Evolutionary conservation across 2,329 filamentous ascomycete genomes (phyloP).

Genomic region (Aureobasidium pullulans): DNA sequence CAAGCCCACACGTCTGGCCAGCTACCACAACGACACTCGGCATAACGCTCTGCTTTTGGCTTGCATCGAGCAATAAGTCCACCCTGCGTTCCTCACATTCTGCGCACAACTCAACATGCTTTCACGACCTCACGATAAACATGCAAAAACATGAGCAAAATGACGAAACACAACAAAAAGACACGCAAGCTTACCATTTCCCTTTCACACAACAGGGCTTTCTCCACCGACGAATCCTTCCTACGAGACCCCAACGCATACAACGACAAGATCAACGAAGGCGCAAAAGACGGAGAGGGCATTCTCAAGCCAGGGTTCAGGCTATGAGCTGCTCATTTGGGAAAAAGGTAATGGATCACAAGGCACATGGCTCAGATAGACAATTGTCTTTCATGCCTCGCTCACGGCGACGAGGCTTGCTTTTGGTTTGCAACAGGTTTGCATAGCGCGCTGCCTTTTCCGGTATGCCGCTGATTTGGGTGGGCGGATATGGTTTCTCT

Average conservation of each 20-base stretch:
- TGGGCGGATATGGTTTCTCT: neutral
- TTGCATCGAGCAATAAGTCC: constrained; percentile 6
- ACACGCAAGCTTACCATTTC: constrained; percentile 13
- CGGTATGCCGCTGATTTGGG: neutral
- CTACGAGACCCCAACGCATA: constrained; percentile 32
- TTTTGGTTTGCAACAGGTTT: neutral
- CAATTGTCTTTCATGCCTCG: no score
- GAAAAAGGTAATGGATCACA: neutral
- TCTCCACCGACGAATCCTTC: constrained; percentile 54
- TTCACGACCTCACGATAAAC: neutral
- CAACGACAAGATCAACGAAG: constrained; percentile 24
- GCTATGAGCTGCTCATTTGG: neutral
- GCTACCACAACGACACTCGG: neutral
- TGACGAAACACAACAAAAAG: constrained; percentile 2
- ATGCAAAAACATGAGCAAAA: constrained; percentile 8
- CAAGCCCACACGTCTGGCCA: constrained; percentile 7
- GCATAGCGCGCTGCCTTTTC: neutral
- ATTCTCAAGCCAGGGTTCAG: constrained; percentile 10
- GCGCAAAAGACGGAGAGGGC: constrained; percentile 13
- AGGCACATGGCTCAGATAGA: no score
- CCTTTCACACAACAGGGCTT: constrained; percentile 34
- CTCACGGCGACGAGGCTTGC: neutral
- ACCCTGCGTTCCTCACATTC: neutral
- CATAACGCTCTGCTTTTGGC: neutral
- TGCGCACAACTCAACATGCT: neutral